phyloP scores from a whole-genome alignment of 257 asterid genomes.

The Salvia miltiorrhiza region DNA sequence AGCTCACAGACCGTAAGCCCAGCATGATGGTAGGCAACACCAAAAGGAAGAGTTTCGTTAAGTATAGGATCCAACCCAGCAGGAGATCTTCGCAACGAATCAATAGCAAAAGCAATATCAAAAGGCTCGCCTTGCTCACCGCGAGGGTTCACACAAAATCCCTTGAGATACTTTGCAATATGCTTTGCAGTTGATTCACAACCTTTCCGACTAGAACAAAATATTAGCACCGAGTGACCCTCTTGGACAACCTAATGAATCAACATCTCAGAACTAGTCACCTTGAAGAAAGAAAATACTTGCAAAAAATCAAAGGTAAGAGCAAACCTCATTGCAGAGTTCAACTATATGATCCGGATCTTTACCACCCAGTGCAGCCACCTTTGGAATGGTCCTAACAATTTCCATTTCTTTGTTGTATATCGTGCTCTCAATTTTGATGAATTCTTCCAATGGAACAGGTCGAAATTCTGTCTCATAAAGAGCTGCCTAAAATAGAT shows the following conservation, averaged over 20 bases:
- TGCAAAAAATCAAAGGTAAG: constrained; percentile 23
- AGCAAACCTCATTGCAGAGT: constrained; percentile 86
- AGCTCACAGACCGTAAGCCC: constrained; percentile 73
- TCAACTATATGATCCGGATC: constrained; percentile 97
- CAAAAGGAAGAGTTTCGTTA: constrained; percentile 89
- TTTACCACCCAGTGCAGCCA: constrained; percentile 78
- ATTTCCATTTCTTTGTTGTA: constrained; percentile 77
- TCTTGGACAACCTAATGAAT: constrained; percentile 86
- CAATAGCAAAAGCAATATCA: constrained; percentile 71
- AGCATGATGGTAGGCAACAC: constrained; percentile 99
- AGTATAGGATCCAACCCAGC: constrained; percentile 90
- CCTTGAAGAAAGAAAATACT: constrained; percentile 19
- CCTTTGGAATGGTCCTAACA: constrained; percentile 68
- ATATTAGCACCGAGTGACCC: constrained; percentile 93
- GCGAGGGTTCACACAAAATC: constrained; percentile 44
- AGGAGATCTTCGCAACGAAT: constrained; percentile 84
- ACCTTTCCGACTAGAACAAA: constrained; percentile 96
- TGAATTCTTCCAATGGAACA: constrained; percentile 91
- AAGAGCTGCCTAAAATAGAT: constrained; percentile 69
- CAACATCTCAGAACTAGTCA: constrained; percentile 20
- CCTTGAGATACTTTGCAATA: constrained; percentile 75
- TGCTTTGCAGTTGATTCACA: constrained; percentile 97
- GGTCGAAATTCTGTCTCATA: constrained; percentile 96
- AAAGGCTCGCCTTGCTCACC: constrained; percentile 42
- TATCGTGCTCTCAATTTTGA: constrained; percentile 76